Percentiles rank a stretch among this genome's conserved stretches.
Evolutionary conservation across 495 filamentous ascomycete species (phyloP).

Genomic region (Margaritispora aquatica): DNA sequence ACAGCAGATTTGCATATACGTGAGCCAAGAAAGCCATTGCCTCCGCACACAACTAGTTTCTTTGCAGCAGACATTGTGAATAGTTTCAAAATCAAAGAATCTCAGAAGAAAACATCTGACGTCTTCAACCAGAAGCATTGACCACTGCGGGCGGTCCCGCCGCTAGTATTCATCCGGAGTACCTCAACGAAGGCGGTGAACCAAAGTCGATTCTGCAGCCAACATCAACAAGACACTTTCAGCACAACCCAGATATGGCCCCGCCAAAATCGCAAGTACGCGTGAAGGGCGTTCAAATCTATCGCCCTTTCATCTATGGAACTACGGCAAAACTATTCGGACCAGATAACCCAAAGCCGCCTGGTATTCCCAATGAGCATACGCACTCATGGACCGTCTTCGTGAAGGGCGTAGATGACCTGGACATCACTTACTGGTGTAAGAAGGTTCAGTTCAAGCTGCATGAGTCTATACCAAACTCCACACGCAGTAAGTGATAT

Average conservation of each 20-base stretch:
- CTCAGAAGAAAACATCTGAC: conserved; percentile 1
- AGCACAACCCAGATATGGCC: conserved; percentile 36
- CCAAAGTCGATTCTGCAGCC: background rate
- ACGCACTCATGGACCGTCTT: conserved; percentile 95
- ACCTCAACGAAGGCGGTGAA: background rate
- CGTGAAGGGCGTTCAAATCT: conserved; percentile 65
- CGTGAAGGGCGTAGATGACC: conserved; percentile 76
- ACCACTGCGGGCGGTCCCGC: conserved; percentile 8
- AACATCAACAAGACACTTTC: background rate
- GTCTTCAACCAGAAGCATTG: conserved; percentile 8
- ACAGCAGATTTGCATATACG: conserved; percentile 87
- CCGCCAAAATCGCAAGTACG: conserved; percentile 44
- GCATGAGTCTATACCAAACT: conserved; percentile 89
- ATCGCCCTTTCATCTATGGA: conserved; percentile 77
- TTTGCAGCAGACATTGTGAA: conserved; percentile 46
- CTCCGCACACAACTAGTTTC: conserved; percentile 82
- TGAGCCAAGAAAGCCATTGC: conserved; percentile 91
- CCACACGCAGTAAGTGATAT: conserved; percentile 56
- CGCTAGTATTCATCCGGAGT: background rate
- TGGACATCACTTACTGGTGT: conserved; percentile 90
- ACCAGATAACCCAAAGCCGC: conserved; percentile 49
- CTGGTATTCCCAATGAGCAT: conserved; percentile 71
- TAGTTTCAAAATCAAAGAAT: background rate
- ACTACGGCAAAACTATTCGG: conserved; percentile 72
- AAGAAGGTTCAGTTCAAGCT: conserved; percentile 97